phyloP scores from a whole-genome alignment of 257 asterid genomes.

The Ajuga chamaepitys region DNA sequence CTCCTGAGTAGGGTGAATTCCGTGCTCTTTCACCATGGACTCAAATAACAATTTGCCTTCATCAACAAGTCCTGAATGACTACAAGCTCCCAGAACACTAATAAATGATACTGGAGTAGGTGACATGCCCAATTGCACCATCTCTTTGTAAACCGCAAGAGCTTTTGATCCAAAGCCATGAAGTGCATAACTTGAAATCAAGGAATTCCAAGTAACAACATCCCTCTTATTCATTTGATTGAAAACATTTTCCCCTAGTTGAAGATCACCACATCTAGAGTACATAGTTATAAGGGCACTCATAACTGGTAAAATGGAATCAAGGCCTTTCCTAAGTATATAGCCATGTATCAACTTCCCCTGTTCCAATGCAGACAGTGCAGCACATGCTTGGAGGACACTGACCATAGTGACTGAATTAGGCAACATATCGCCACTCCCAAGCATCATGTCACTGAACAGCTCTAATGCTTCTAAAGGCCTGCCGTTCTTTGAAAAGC shows the following conservation, averaged over 20 bases:
- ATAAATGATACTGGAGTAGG: slow-evolving; percentile 77
- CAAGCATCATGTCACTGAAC: slow-evolving; percentile 59
- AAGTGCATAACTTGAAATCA: slow-evolving; percentile 69
- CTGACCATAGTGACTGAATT: slow-evolving; percentile 94
- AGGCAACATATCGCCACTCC: slow-evolving; percentile 43
- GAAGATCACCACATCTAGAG: slow-evolving; percentile 71
- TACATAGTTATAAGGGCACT: slow-evolving; percentile 79
- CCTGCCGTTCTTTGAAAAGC: slow-evolving; percentile 64
- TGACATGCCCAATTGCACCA: slow-evolving; percentile 48
- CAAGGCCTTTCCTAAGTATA: slow-evolving; percentile 74
- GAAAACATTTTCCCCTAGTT: slow-evolving; percentile 45
- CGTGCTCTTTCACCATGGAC: slow-evolving; percentile 48
- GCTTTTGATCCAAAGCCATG: slow-evolving; percentile 74
- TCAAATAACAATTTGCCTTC: slow-evolving; percentile 59
- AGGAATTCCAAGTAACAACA: slow-evolving; percentile 78
- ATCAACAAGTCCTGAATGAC: slow-evolving; percentile 81
- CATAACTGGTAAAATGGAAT: slow-evolving; percentile 65
- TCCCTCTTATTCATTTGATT: slow-evolving; percentile 59
- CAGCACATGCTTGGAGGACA: slow-evolving; percentile 82
- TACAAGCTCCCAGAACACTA: slow-evolving; percentile 84
- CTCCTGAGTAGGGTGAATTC: slow-evolving; percentile 56
- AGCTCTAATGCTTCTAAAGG: slow-evolving; percentile 63
- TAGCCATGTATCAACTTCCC: slow-evolving; percentile 82
- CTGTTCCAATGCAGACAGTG: slow-evolving; percentile 74
- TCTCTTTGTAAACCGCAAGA: slow-evolving; percentile 42